phyloP scores from a whole-genome alignment of 257 asterid species.

The Catharanthus roseus region DNA sequence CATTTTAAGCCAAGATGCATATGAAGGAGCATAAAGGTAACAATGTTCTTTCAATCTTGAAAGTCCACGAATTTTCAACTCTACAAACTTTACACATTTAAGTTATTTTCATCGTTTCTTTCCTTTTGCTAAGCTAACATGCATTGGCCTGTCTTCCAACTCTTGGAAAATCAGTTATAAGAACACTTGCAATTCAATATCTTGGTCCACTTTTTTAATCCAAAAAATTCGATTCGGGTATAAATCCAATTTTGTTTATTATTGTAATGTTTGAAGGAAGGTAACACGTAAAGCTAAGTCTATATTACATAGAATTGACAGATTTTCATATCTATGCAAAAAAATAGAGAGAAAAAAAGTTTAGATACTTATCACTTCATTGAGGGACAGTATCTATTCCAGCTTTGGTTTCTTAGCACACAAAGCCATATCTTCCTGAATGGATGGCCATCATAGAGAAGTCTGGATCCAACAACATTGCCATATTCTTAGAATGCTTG shows the following conservation, averaged over 20 bases:
- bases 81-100: slow-evolving; percentile 16
- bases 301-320: neutral
- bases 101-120: slow-evolving; percentile 44
- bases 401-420: slow-evolving; percentile 47
- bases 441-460: slow-evolving; percentile 69
- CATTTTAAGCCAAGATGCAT: slow-evolving; percentile 3
- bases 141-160: slow-evolving; percentile 69
- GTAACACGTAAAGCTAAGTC: neutral
- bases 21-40: slow-evolving; percentile 5
- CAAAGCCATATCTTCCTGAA: slow-evolving; percentile 85
- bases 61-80: neutral
- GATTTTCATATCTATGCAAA: neutral
- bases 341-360: neutral
- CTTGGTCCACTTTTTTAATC: neutral
- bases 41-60: slow-evolving; percentile 1
- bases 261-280: no score
- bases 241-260: no score
- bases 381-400: slow-evolving; percentile 74
- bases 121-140: slow-evolving; percentile 74
- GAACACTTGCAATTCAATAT: neutral
- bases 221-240: no score
- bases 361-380: slow-evolving; percentile 57
- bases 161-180: slow-evolving; percentile 39
- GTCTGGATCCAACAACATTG: slow-evolving; percentile 70
- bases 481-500: slow-evolving; percentile 65